These are phyloP conservation scores for Fagus crenata DNA, from an alignment of 306 rosid species.

Conservation along the genomic window DNA sequence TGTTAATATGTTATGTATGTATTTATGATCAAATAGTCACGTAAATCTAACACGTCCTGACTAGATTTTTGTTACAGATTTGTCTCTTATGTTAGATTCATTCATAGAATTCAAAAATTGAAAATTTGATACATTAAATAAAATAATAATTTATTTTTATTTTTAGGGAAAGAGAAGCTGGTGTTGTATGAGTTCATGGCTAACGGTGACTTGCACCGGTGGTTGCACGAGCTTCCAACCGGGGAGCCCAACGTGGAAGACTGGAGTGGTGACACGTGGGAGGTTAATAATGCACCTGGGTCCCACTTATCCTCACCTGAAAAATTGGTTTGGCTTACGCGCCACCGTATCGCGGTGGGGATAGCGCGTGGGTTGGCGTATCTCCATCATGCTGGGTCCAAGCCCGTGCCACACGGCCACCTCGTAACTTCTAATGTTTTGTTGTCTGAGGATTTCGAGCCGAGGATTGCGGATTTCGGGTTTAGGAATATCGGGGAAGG, in stretches of 20 bases:
- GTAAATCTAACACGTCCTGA: slow-evolving; percentile 20
- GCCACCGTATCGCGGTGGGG: slow-evolving; percentile 89
- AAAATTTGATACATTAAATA: background rate
- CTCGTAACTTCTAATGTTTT: slow-evolving; percentile 67
- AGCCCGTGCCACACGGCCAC: slow-evolving; percentile 81
- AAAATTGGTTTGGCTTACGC: slow-evolving; percentile 71
- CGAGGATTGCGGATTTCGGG: slow-evolving; percentile 79
- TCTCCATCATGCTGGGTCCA: slow-evolving; percentile 92
- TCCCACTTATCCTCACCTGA: slow-evolving; percentile 47
- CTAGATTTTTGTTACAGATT: too few species aligned
- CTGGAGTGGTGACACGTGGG: slow-evolving; percentile 95
- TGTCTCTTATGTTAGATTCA: too few species aligned
- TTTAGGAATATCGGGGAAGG: slow-evolving; percentile 41
- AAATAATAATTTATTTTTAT: background rate
- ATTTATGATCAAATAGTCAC: slow-evolving; percentile 16
- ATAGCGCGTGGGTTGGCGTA: slow-evolving; percentile 91
- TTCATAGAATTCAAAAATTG: too few species aligned
- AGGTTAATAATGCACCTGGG: slow-evolving; percentile 42
- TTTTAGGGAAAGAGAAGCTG: slow-evolving; percentile 79
- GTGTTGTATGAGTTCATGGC: slow-evolving; percentile 79
- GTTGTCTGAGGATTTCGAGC: slow-evolving; percentile 69
- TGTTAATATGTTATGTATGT: too few species aligned
- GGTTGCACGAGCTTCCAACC: slow-evolving; percentile 89
- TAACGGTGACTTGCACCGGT: slow-evolving; percentile 86
- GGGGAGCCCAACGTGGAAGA: slow-evolving; percentile 93